Evolutionary conservation across 2,329 filamentous ascomycete species (phyloP).

Genomic region (Pseudogymnoascus sp.): DNA sequence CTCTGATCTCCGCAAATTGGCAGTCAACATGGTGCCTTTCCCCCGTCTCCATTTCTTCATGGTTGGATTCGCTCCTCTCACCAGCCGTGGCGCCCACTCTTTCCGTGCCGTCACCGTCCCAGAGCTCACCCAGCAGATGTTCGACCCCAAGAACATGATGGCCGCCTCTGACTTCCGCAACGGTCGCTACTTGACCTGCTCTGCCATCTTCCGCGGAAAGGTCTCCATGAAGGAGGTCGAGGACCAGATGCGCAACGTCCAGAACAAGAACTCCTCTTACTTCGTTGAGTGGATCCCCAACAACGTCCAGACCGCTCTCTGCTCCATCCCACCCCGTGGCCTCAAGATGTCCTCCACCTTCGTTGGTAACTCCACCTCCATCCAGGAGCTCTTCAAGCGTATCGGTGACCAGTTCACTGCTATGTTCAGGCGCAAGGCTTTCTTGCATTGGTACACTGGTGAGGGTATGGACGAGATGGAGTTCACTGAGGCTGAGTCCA

Average conservation of each 20-base stretch:
- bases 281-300: slow-evolving; percentile 99
- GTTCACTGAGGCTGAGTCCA: slow-evolving; percentile 99
- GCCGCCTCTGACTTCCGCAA: slow-evolving; percentile 99
- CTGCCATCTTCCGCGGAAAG: slow-evolving; percentile 99
- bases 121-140: slow-evolving; percentile 99
- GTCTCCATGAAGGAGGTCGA: slow-evolving; percentile 99
- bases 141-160: slow-evolving; percentile 99
- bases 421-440: slow-evolving; percentile 99
- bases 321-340: slow-evolving; percentile 94
- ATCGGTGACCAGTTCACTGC: slow-evolving; percentile 98
- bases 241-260: slow-evolving; percentile 99
- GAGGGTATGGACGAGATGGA: slow-evolving; percentile 99
- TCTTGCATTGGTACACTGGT: slow-evolving; percentile 99
- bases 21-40: slow-evolving; percentile 99
- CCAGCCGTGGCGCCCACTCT: slow-evolving; percentile 81
- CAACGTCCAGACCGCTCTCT: slow-evolving; percentile 99
- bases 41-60: slow-evolving; percentile 99
- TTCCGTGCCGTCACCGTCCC: slow-evolving; percentile 98
- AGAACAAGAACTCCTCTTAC: slow-evolving; percentile 99
- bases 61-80: slow-evolving; percentile 98
- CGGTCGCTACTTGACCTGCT: slow-evolving; percentile 98
- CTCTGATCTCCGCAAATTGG: slow-evolving; percentile 98
- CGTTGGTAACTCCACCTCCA: slow-evolving; percentile 97
- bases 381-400: slow-evolving; percentile 99
- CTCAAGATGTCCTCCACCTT: slow-evolving; percentile 99